Evolutionary conservation across 2,329 filamentous ascomycete genomes (phyloP), one percentile per base, ranked within the genome.

Genomic region (Onygenales sp.): DNA sequence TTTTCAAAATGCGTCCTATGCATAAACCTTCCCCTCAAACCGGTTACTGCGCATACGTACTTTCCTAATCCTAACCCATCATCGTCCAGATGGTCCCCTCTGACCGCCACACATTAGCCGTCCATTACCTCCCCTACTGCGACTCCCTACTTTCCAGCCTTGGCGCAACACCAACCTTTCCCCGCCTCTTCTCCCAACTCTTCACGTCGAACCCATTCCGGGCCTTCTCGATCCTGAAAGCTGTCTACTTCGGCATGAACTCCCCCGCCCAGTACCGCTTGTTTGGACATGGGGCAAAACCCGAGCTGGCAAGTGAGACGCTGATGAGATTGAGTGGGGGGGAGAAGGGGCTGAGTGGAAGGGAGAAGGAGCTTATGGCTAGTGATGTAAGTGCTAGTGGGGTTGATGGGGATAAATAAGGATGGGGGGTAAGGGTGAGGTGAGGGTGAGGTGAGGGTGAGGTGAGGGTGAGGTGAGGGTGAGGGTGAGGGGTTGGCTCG

Each of bases 171-270:
- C 68, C 69, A 2, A 64, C 63, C 0, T 59, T 70, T 2, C 54
- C 59, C 5, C 61, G 58, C 39, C 58, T 71, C 3, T 49, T 69
- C 10, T 53, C 52, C 3, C 57, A 55, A 5, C 53, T 67, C 3
- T 61, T 68, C 50, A 61, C 54, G 57, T 59, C 31, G 6, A 60
- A 55, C n/a, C 67, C 66, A 5, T 50, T 59, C 42, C 54, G 52
- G n/a, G 62, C 65, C 0, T 50, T 66, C 17, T 57, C 55, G 14
- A 58, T 69, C 2, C 55, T 71, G 17, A 60, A 57, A 9, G 63
- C 65, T 2, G 66, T 72, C 35, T 71, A 69, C 58, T 69, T 70
- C 50, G 65, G 67, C 33, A 58, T 70, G 3, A 64, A 64, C n/a
- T 64, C 62, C 13, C 63, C 62, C 7, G 69, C 68, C 17, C 65